Evolutionary conservation across 2,329 filamentous ascomycete genomes (phyloP).

Genomic region (Leptographium galeiforme): DNA sequence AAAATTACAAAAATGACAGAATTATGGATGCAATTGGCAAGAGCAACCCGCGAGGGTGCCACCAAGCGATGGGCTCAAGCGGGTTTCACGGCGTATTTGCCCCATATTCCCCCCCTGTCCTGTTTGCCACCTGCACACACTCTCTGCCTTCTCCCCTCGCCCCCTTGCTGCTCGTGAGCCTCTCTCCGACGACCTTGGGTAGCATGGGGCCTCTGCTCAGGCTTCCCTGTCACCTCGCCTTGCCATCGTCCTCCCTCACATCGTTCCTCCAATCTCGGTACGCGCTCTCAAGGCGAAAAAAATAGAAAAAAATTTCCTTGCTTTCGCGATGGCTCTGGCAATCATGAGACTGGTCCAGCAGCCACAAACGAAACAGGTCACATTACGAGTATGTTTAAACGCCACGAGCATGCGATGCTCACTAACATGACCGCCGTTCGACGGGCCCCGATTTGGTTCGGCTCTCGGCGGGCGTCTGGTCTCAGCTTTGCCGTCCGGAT

Average conservation of each 20-base stretch:
- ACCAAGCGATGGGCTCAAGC: conserved; percentile 2
- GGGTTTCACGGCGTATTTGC: conserved; percentile 3
- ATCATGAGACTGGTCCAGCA: too few species aligned
- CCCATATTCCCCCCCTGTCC: neutral
- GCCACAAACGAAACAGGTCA: too few species aligned
- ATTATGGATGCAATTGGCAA: neutral
- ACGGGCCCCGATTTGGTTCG: too few species aligned
- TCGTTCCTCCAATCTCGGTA: neutral
- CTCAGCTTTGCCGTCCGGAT: too few species aligned
- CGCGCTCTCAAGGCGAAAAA: neutral
- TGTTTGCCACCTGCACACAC: neutral
- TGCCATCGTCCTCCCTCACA: neutral
- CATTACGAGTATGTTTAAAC: too few species aligned
- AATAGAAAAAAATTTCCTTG: neutral
- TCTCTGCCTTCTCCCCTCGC: neutral
- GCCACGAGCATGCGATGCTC: too few species aligned
- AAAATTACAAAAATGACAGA: too few species aligned
- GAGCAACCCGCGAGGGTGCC: neutral
- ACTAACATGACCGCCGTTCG: too few species aligned
- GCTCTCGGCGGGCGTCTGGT: too few species aligned
- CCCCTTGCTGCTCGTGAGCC: neutral
- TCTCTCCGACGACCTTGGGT: neutral
- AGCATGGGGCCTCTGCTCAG: neutral
- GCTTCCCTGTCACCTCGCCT: neutral
- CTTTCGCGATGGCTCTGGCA: too few species aligned